A percentile compares a stretch with the other conserved stretches of the same genome.
These are phyloP conservation scores for Coemansia sp. DNA, from an alignment of 192 early-diverging fungal species.

Conservation along the genomic window DNA sequence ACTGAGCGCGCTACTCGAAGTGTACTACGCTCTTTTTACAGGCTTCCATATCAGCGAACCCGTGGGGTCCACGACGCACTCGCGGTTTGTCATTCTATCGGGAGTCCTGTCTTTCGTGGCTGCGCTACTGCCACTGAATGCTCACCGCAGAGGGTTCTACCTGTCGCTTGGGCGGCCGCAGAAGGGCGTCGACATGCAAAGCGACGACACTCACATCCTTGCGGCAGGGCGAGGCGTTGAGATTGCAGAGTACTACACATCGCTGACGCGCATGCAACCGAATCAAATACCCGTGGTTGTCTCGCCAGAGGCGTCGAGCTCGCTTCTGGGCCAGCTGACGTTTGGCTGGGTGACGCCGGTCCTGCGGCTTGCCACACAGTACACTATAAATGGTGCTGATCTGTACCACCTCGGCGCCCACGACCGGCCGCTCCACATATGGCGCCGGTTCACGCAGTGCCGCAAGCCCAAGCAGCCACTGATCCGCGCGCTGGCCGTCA, in stretches of 20 bases:
- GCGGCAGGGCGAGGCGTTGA: not conserved
- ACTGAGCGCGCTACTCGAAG: constrained; percentile 13
- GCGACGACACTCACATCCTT: not conserved
- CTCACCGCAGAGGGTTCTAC: constrained; percentile 26
- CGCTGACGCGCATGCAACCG: constrained; percentile 24
- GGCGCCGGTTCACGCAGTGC: constrained; percentile 30
- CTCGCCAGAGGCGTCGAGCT: constrained; percentile 37
- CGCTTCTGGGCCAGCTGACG: constrained; percentile 24
- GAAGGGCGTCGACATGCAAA: not conserved
- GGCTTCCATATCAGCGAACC: constrained; percentile 10
- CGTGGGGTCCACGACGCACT: constrained; percentile 13
- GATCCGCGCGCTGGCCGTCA: constrained; percentile 32
- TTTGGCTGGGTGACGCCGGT: constrained; percentile 70
- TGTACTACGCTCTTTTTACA: constrained; percentile 22
- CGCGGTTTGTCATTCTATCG: constrained; percentile 10
- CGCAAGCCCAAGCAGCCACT: constrained; percentile 26
- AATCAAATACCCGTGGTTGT: constrained; percentile 29
- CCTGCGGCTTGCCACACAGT: constrained; percentile 59
- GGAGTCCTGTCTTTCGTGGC: not conserved
- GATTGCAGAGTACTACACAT: constrained; percentile 26
- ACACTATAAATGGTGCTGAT: constrained; percentile 63
- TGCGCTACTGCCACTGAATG: constrained; percentile 16
- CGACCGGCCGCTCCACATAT: constrained; percentile 58
- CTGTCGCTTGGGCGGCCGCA: constrained; percentile 21
- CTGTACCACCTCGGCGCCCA: constrained; percentile 59